Conservation (phyloP, 805 yeast genomes). For the Zygosaccharomyces kombuchaensis region DNA sequence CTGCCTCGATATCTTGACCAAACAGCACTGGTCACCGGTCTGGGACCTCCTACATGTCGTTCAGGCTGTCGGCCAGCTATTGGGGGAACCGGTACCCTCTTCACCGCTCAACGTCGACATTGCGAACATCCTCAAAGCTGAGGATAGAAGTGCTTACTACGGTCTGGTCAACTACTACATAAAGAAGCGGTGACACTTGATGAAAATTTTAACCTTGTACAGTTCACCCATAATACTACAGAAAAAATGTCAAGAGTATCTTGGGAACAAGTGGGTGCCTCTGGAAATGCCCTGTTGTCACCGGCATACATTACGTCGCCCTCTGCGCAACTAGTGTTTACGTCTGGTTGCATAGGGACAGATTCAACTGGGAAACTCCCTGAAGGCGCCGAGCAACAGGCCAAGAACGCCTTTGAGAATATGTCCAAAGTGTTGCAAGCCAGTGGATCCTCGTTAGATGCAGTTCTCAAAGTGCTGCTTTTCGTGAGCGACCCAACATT, state of each 20-base stretch:
- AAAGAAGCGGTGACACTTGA: not conserved
- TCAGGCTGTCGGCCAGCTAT: constrained; percentile 52
- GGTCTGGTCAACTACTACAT: constrained; percentile 41
- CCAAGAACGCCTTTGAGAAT: constrained; percentile 42
- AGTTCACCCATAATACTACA: not conserved
- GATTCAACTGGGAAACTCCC: constrained; percentile 42
- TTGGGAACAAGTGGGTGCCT: constrained; percentile 36
- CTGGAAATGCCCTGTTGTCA: constrained; percentile 33
- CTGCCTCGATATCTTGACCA: constrained; percentile 60
- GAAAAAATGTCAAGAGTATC: constrained; percentile 25
- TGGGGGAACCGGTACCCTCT: constrained; percentile 65
- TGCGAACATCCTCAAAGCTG: constrained; percentile 53
- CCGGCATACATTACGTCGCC: constrained; percentile 36
- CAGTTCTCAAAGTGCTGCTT: constrained; percentile 46
- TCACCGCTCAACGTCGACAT: constrained; percentile 69
- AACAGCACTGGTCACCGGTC: constrained; percentile 63
- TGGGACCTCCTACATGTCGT: constrained; percentile 57
- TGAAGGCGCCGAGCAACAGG: constrained; percentile 42
- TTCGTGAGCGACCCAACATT: constrained; percentile 44
- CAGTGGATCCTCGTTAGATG: constrained; percentile 44
- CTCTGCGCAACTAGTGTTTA: constrained; percentile 41
- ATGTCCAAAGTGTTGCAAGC: constrained; percentile 40
- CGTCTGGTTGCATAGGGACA: constrained; percentile 46
- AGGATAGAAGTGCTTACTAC: constrained; percentile 42
- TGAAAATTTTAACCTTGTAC: not conserved